Percentiles rank a stretch among this genome's conserved stretches.
phyloP scores from a whole-genome alignment of 441 rosid species.

The Croton laevigatus region DNA sequence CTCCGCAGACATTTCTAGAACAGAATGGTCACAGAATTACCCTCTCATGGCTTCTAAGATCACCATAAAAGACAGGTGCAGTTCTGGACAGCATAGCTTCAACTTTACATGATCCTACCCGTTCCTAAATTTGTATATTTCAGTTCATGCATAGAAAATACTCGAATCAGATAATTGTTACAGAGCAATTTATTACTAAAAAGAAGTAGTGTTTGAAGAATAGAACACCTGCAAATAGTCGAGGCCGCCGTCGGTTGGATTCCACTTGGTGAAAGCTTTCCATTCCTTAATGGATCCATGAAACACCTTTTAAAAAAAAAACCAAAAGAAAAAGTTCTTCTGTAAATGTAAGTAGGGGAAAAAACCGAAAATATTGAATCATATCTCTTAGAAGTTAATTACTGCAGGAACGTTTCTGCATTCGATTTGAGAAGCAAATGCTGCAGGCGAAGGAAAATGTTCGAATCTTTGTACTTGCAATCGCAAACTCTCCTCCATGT shows the following conservation, averaged over 20 bases:
- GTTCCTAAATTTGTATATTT: slow-evolving; percentile 41
- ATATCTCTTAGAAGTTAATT: not conserved
- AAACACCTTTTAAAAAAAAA: slow-evolving; percentile 48
- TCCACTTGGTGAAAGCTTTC: slow-evolving; percentile 72
- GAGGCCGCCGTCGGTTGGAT: slow-evolving; percentile 70
- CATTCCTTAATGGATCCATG: slow-evolving; percentile 55
- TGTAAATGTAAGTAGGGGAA: not conserved
- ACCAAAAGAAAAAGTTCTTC: not conserved
- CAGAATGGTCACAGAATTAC: slow-evolving; percentile 26
- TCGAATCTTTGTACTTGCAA: slow-evolving; percentile 41
- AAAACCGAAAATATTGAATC: not conserved
- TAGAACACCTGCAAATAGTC: slow-evolving; percentile 63
- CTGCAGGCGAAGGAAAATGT: slow-evolving; percentile 43
- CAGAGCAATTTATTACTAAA: not conserved
- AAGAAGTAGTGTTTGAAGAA: not conserved
- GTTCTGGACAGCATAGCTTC: slow-evolving; percentile 76
- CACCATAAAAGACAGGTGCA: slow-evolving; percentile 81
- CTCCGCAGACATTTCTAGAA: not conserved
- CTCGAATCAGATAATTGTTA: not conserved
- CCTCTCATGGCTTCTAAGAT: slow-evolving; percentile 88
- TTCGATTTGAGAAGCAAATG: slow-evolving; percentile 59
- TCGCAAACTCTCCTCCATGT: slow-evolving; percentile 27
- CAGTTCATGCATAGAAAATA: not conserved
- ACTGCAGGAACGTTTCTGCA: slow-evolving; percentile 67
- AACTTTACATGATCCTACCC: slow-evolving; percentile 55